Base-by-base conservation (phyloP, 495 filamentous ascomycete species). In the Darksidea phi region DNA sequence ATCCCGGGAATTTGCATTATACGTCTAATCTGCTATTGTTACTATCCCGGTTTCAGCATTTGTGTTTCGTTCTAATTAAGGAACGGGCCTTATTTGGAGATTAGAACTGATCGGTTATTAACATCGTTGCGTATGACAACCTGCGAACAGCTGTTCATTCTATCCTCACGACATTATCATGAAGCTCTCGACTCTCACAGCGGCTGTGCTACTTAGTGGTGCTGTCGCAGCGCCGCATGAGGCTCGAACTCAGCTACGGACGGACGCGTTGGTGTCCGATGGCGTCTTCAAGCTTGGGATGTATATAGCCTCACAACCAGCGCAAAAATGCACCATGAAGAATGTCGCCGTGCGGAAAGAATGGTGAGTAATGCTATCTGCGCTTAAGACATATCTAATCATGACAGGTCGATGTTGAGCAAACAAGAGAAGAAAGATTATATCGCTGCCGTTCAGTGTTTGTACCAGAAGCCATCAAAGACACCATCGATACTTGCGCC, bases 361-460 rank as follows among this genome's bases (percentile, higher is more conserved):
- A 63, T 74, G 74, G 74, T 74, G 56, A 21, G 71, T 57, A 4
- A n/a, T 25, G 24, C n/a, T 12, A 48, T 13, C 18, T 21, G 51
- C 28, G 21, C 36, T 1, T 13, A 21, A n/a, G n/a, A 41, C 36
- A 37, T 50, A 24, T 34, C 48, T 49, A 36, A 60, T 56, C 57
- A 48, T 46, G 6, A 13, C 48, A 86, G 85, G 83, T 76, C 75
- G 45, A 69, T 77, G 6, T 72, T 88, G 6, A 66, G 67, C 12
- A 37, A 57, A 8, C 1, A 41, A 0, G 77, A 89, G 69, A 80
- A 79, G 67, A 82, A 75, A 38, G 71, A 71, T 12, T 90, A 86
- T 63, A 85, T 84, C 58, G 70, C 80, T 24, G 84, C 88, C 1
- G 81, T 90, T 23, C 76, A 81, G 48, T 91, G 88, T 65, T 67